Evolutionary conservation across 1,139 yeast genomes (phyloP), one percentile per base, ranked within the genome.

Genomic region (Sugiyamaella japonica): DNA sequence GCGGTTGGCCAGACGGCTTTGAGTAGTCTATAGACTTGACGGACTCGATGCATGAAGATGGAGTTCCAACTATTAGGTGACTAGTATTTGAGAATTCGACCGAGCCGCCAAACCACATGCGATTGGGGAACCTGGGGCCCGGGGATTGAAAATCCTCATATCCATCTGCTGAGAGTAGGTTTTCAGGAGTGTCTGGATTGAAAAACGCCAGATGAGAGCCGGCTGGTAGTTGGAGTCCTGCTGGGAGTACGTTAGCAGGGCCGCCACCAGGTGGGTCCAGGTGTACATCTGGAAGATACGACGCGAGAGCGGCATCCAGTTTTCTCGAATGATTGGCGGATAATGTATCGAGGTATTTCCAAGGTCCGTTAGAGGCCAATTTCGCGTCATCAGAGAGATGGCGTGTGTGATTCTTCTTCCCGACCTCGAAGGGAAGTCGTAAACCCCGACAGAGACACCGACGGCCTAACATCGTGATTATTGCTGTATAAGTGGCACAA

Each of bases 61-160:
- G 60, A 13, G 68, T 66, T 7, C 78, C 77, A 32, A 76, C 67
- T 8, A 43, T 48, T 3, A 83, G 58, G 0, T 75, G 70, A n/a
- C 70, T 63, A 0, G 58, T 58, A 7, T 53, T 54, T 48, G 63
- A 67, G 63, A 66, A 80, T 77, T 70, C 70, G 29, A 89, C 70
- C 25, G 76, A 69, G 1, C 97, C 97, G 39, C 84, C 83, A 0
- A 81, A 84, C 97, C 97, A 91, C 83, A 91, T 79, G 36, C 97
- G 73, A 57, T 95, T 73, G 25, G 72, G 71, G 65, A 75, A 89
- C 25, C 53, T 48, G 7, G 64, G 73, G 2, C 63, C 63, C 0
- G 97, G 97, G 0, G 93, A 84, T 67, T 88, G 96, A 63, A 85
- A 82, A 55, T 84, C 77, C 62, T 88, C 96, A 69, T 89, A 91